Evolutionary conservation across 345 rosid species (phyloP).

Genomic region (Sapria himalayana): DNA sequence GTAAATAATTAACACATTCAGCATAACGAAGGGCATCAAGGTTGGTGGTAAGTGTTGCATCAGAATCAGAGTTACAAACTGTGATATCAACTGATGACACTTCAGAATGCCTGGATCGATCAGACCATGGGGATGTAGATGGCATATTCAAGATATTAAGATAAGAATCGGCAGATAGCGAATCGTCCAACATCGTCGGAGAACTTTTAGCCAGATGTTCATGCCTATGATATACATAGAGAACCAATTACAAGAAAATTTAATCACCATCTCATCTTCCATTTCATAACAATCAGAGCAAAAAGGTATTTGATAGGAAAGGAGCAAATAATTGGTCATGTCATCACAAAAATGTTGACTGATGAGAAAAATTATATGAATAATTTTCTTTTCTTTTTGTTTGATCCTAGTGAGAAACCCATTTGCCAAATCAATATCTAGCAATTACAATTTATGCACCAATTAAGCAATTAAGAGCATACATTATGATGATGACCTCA

Average conservation of each 20-base stretch:
- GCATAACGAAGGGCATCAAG: slow-evolving; percentile 49
- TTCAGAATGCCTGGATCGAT: slow-evolving; percentile 50
- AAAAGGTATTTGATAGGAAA: no score
- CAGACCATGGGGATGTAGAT: slow-evolving; percentile 88
- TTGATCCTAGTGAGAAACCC: no score
- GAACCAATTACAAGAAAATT: background rate
- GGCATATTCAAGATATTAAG: slow-evolving; percentile 88
- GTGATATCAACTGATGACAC: slow-evolving; percentile 37
- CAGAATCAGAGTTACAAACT: slow-evolving; percentile 24
- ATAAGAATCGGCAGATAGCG: slow-evolving; percentile 94
- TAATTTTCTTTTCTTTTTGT: no score
- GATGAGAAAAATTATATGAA: no score
- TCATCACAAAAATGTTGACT: no score
- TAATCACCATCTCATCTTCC: background rate
- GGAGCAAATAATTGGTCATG: no score
- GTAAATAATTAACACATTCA: slow-evolving; percentile 72
- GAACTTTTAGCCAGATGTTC: slow-evolving; percentile 95
- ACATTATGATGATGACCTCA: no score
- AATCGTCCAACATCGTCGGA: slow-evolving; percentile 91
- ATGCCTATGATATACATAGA: slow-evolving; percentile 31
- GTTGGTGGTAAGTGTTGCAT: slow-evolving; percentile 81
- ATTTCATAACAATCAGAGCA: background rate
- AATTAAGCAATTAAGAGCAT: no score
- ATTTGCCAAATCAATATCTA: no score
- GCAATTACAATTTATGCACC: no score